These are phyloP conservation scores for Oropetium thomaeum DNA, from an alignment of 176 grass and related monocot genomes.

Conservation along the genomic window DNA sequence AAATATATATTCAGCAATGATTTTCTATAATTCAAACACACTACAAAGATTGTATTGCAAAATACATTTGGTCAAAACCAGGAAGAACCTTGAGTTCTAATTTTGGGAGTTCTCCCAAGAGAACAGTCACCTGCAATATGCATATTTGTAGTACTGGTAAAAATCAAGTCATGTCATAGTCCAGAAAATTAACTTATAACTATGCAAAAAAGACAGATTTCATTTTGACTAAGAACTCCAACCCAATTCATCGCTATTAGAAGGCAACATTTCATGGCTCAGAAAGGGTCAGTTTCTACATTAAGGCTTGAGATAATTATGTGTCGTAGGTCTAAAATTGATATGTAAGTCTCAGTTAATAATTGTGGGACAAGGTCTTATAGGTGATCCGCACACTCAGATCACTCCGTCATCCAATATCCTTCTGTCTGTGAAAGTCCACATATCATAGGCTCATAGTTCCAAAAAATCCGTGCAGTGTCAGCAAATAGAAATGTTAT, in stretches of 20 bases:
- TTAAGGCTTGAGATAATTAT: slow-evolving; percentile 10
- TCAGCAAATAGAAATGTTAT: slow-evolving; percentile 19
- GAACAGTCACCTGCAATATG: background rate
- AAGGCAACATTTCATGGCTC: background rate
- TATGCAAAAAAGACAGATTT: background rate
- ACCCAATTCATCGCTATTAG: background rate
- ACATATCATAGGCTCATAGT: background rate
- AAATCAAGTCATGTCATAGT: background rate
- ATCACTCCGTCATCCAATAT: background rate
- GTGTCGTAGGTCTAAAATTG: background rate
- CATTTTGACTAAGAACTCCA: slow-evolving; percentile 1
- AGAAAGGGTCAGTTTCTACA: background rate
- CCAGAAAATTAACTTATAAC: slow-evolving; percentile 1
- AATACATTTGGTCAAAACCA: slow-evolving; percentile 17
- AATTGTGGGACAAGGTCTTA: background rate
- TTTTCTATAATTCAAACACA: slow-evolving; percentile 22
- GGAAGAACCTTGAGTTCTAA: slow-evolving; percentile 14
- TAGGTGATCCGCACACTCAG: background rate
- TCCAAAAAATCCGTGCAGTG: background rate
- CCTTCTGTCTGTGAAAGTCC: background rate
- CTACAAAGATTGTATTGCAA: slow-evolving; percentile 14
- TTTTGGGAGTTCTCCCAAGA: background rate
- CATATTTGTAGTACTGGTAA: background rate
- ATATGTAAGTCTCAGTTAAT: background rate
- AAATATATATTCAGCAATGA: background rate